Evolutionary conservation across 2,329 filamentous ascomycete genomes (phyloP).

Genomic region (Colletotrichum incanum): DNA sequence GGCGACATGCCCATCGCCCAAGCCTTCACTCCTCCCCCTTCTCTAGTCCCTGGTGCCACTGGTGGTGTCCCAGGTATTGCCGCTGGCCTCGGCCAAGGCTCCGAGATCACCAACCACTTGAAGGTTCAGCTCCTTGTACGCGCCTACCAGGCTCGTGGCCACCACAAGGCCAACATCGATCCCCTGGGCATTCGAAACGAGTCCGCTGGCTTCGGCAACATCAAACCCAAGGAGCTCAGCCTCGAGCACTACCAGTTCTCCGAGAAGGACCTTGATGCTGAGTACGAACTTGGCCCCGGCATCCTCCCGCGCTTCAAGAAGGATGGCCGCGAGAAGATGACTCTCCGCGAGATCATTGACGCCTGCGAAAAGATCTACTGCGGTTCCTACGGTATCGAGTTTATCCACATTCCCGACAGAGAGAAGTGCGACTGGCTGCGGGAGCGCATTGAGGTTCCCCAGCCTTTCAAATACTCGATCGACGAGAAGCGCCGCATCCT

Average conservation of each 20-base stretch:
- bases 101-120: conserved; percentile 94
- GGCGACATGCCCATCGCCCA: conserved; percentile 98
- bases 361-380: conserved; percentile 97
- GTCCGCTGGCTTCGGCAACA: conserved; percentile 86
- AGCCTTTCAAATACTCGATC: conserved; percentile 96
- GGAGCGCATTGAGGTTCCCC: conserved; percentile 92
- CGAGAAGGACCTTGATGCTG: conserved; percentile 92
- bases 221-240: conserved; percentile 91
- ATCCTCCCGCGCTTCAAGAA: conserved; percentile 95
- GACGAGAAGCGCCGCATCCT: conserved; percentile 99
- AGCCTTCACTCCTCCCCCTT: conserved; percentile 96
- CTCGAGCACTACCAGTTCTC: conserved; percentile 96
- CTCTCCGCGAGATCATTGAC: conserved; percentile 91
- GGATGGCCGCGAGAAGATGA: conserved; percentile 94
- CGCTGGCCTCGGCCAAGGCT: conserved; percentile 77
- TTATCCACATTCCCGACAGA: conserved; percentile 98
- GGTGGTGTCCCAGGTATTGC: conserved; percentile 83
- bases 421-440: conserved; percentile 99
- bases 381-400: conserved; percentile 97
- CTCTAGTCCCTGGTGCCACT: conserved; percentile 85
- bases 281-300: conserved; percentile 93
- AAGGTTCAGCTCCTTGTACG: conserved; percentile 98
- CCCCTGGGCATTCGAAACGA: conserved; percentile 94
- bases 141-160: conserved; percentile 97
- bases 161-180: conserved; percentile 98